These are phyloP conservation scores for Lepidium africanum DNA, from an alignment of 345 rosid genomes.

Conservation along the genomic window DNA sequence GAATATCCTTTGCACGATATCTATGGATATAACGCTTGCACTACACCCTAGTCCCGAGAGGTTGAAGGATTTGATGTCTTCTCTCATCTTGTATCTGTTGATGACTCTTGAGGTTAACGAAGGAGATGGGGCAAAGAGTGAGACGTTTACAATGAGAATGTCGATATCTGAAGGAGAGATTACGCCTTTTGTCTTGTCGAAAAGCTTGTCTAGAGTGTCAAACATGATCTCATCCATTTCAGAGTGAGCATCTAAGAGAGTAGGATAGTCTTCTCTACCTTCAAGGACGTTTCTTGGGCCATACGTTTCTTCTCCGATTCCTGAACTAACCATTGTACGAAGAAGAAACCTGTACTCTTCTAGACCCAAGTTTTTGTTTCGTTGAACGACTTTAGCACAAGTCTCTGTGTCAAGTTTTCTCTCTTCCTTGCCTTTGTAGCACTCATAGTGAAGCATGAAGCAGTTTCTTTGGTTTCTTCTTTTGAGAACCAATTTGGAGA, in stretches of 20 bases:
- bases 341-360: constrained; percentile 61
- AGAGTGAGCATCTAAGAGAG: constrained; percentile 30
- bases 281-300: constrained; percentile 48
- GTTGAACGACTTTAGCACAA: constrained; percentile 34
- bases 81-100: constrained; percentile 64
- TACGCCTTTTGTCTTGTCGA: constrained; percentile 29
- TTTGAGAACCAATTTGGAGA: not conserved
- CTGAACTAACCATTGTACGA: constrained; percentile 51
- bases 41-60: constrained; percentile 71
- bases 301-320: constrained; percentile 65
- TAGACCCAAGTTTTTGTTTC: constrained; percentile 52
- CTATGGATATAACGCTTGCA: constrained; percentile 43
- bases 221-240: constrained; percentile 61
- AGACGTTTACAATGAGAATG: constrained; percentile 58
- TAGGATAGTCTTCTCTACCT: constrained; percentile 43
- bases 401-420: constrained; percentile 44
- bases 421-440: constrained; percentile 45
- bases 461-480: constrained; percentile 35
- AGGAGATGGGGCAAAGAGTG: constrained; percentile 58
- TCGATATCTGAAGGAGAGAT: constrained; percentile 50
- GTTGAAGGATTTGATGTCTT: constrained; percentile 49
- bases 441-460: constrained; percentile 64
- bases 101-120: constrained; percentile 56
- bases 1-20: constrained; percentile 39
- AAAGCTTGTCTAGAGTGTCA: constrained; percentile 48